Percentiles rank a stretch among this genome's conserved stretches.
Evolutionary conservation across 192 early-diverging fungal species (phyloP).

Genomic region (Backusella tarrabulga): DNA sequence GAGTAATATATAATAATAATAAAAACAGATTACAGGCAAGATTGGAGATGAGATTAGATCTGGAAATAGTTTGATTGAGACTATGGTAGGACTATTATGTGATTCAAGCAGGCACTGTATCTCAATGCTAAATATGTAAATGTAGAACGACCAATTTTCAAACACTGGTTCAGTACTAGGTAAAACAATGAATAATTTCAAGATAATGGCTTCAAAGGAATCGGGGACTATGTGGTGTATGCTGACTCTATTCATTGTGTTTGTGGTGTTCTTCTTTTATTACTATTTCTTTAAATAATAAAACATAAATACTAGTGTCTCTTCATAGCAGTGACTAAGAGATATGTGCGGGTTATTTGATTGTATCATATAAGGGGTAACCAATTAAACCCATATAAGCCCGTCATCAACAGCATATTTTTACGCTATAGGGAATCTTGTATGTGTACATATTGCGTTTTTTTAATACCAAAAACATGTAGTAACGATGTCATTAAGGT

Average conservation of each 20-base stretch:
- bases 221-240: slow-evolving; percentile 31
- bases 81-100: slow-evolving; percentile 27
- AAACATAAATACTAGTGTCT: background rate
- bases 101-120: background rate
- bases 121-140: too few relatives aligned
- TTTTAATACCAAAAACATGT: too few relatives aligned
- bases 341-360: too few relatives aligned
- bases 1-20: background rate
- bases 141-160: slow-evolving; percentile 41
- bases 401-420: too few relatives aligned
- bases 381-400: too few relatives aligned
- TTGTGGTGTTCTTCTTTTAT: slow-evolving; percentile 32
- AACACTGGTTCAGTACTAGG: slow-evolving; percentile 32
- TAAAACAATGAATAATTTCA: slow-evolving; percentile 37
- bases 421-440: too few relatives aligned
- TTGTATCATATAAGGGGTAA: too few relatives aligned
- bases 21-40: slow-evolving; percentile 34
- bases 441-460: too few relatives aligned
- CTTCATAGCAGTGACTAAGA: too few relatives aligned
- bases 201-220: slow-evolving; percentile 38
- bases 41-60: slow-evolving; percentile 40
- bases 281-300: slow-evolving; percentile 37
- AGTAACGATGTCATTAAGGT: too few relatives aligned
- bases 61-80: slow-evolving; percentile 36
- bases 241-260: slow-evolving; percentile 37